Conservation (phyloP, 768 basidiomycete species). For the Mycena latifolia region DNA sequence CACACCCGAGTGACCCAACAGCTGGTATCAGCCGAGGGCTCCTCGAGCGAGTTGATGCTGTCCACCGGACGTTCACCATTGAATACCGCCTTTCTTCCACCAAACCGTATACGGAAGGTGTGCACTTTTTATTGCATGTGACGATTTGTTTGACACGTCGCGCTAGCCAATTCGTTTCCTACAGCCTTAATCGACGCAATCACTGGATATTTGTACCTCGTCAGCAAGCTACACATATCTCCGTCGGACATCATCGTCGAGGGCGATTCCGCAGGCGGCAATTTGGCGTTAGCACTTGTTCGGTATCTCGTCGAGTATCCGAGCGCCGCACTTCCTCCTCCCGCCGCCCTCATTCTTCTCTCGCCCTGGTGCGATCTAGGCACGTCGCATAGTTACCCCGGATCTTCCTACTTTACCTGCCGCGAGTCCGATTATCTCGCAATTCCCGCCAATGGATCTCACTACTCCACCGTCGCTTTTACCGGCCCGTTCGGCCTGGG, state of each 20-base stretch:
- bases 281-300: conserved; percentile 73
- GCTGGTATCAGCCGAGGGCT: conserved; percentile 60
- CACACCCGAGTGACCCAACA: conserved; percentile 65
- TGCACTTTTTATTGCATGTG: too few relatives aligned
- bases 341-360: conserved; percentile 63
- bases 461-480: conserved; percentile 56
- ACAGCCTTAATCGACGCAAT: conserved; percentile 80
- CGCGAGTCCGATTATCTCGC: conserved; percentile 53
- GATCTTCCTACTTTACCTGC: conserved; percentile 52
- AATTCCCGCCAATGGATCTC: conserved; percentile 35
- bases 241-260: conserved; percentile 72
- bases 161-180: conserved; percentile 76
- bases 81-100: conserved; percentile 79
- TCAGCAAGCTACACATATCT: conserved; percentile 65
- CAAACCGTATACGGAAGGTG: conserved; percentile 52
- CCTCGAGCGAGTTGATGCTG: conserved; percentile 55
- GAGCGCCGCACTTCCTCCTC: conserved; percentile 55
- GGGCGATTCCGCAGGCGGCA: conserved; percentile 86
- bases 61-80: conserved; percentile 67
- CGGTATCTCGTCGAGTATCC: conserved; percentile 70
- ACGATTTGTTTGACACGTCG: too few relatives aligned
- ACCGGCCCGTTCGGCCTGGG: conserved; percentile 61
- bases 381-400: conserved; percentile 51
- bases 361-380: conserved; percentile 71
- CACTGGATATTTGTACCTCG: conserved; percentile 80